A percentile compares a stretch with the other conserved stretches of the same genome.
These are phyloP conservation scores for Cymbidium sinense DNA, from an alignment of 106 monocot genomes.

Conservation along the genomic window DNA sequence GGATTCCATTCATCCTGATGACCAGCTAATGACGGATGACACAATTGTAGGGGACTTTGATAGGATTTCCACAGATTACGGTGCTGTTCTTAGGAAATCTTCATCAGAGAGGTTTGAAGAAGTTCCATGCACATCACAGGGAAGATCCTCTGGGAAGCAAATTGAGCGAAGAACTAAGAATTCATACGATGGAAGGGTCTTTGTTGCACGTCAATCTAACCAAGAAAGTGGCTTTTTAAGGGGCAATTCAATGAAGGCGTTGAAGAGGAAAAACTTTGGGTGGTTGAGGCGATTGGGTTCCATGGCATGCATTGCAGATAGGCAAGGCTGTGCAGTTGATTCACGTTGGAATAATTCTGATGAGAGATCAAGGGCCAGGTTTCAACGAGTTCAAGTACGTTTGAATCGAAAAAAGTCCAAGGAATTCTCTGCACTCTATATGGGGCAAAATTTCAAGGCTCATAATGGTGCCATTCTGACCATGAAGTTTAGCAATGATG, in stretches of 20 bases:
- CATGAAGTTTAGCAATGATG: conserved; percentile 73
- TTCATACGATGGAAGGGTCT: conserved; percentile 13
- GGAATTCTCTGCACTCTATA: conserved; percentile 68
- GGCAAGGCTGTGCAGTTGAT: conserved; percentile 14
- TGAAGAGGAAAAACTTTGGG: conserved; percentile 5
- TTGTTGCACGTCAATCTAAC: background rate
- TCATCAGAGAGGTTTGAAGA: conserved; percentile 14
- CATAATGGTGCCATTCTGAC: conserved; percentile 61
- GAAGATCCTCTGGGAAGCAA: conserved; percentile 6
- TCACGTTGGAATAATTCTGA: background rate
- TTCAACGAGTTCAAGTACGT: conserved; percentile 43
- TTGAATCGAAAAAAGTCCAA: conserved; percentile 31
- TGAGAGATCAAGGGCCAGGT: background rate
- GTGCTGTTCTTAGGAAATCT: conserved; percentile 17
- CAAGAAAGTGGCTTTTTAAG: conserved; percentile 21
- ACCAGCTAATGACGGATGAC: background rate
- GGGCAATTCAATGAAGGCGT: conserved; percentile 18
- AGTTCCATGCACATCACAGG: conserved; percentile 10
- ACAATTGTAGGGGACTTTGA: background rate
- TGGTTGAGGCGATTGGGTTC: conserved; percentile 61
- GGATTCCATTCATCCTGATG: conserved; percentile 12
- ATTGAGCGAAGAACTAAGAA: conserved; percentile 21
- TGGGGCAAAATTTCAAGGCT: conserved; percentile 54
- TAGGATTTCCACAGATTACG: conserved; percentile 15
- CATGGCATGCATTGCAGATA: conserved; percentile 31